Conservation (phyloP, 2,329 filamentous ascomycete species). For the Samsoniella hepiali region DNA sequence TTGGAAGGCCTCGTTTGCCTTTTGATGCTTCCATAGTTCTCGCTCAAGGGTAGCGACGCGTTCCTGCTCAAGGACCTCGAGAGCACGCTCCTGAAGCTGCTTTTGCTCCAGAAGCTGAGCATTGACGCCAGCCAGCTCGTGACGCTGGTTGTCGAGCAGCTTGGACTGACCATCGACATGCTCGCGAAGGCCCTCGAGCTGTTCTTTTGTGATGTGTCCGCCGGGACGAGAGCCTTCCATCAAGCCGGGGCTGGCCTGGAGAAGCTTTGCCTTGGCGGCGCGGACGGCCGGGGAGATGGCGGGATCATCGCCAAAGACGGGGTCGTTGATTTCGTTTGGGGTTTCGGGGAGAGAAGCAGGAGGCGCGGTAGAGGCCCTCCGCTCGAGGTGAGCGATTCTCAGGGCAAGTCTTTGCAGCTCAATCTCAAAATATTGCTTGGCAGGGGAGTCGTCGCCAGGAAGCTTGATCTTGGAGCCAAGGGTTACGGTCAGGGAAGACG, state of each 20-base stretch:
- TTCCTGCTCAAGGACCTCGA: slow-evolving; percentile 78
- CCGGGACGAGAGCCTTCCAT: slow-evolving; percentile 36
- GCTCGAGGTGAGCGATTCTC: slow-evolving; percentile 79
- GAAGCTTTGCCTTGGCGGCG: slow-evolving; percentile 43
- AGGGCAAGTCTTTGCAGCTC: slow-evolving; percentile 77
- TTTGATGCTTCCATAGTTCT: slow-evolving; percentile 94
- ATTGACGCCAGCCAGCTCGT: slow-evolving; percentile 81
- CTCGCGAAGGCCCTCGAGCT: slow-evolving; percentile 80
- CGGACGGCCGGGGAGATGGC: slow-evolving; percentile 40
- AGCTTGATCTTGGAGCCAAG: slow-evolving; percentile 59
- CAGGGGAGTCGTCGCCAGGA: slow-evolving; percentile 70
- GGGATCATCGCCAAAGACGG: slow-evolving; percentile 57
- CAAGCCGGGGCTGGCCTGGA: slow-evolving; percentile 40
- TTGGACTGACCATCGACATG: slow-evolving; percentile 93
- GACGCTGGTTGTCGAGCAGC: slow-evolving; percentile 81
- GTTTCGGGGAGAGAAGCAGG: slow-evolving; percentile 70
- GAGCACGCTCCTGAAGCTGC: slow-evolving; percentile 75
- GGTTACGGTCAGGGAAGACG: slow-evolving; percentile 38
- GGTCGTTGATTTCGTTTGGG: slow-evolving; percentile 70
- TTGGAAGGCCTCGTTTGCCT: slow-evolving; percentile 97
- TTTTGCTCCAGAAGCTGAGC: slow-evolving; percentile 84
- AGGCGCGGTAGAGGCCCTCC: slow-evolving; percentile 62
- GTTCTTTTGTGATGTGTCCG: slow-evolving; percentile 69
- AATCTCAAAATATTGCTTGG: slow-evolving; percentile 75
- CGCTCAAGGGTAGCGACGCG: slow-evolving; percentile 87